These are phyloP conservation scores for Gymnopilus junonius DNA, from an alignment of 768 basidiomycete genomes.

Conservation along the genomic window DNA sequence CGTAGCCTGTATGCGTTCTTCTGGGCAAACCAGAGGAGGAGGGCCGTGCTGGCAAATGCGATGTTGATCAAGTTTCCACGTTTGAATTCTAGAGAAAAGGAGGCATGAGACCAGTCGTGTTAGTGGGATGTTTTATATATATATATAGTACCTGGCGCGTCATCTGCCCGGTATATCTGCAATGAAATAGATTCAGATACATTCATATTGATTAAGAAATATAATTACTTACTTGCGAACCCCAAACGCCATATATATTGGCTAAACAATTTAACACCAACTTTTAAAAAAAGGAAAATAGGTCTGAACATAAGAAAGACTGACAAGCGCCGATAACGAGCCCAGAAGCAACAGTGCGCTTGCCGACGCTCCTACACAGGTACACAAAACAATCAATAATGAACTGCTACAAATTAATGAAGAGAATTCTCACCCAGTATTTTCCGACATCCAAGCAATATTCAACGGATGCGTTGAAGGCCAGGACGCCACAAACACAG, in stretches of 20 bases:
- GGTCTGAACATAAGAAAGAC: slow-evolving; percentile 4
- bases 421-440: slow-evolving; percentile 31
- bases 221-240: slow-evolving; percentile 30
- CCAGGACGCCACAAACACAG: slow-evolving; percentile 39
- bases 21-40: slow-evolving; percentile 38
- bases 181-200: not conserved
- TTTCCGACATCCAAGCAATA: slow-evolving; percentile 45
- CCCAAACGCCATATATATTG: slow-evolving; percentile 36
- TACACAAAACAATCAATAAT: not conserved
- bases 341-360: slow-evolving; percentile 39
- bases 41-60: slow-evolving; percentile 34
- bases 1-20: slow-evolving; percentile 33
- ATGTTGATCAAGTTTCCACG: slow-evolving; percentile 42
- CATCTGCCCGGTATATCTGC: slow-evolving; percentile 41
- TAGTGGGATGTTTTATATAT: too few species aligned
- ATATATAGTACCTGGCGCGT: slow-evolving; percentile 40
- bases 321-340: slow-evolving; percentile 38
- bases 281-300: not conserved
- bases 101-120: not conserved
- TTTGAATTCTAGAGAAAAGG: slow-evolving; percentile 31
- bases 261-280: slow-evolving; percentile 12
- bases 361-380: slow-evolving; percentile 32
- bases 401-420: not conserved
- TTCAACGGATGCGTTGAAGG: slow-evolving; percentile 43
- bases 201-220: not conserved